A percentile compares a stretch with the other conserved stretches of the same genome.
phyloP scores from a whole-genome alignment of 139 green algal genomes.

The Spirogloea muscicola region DNA sequence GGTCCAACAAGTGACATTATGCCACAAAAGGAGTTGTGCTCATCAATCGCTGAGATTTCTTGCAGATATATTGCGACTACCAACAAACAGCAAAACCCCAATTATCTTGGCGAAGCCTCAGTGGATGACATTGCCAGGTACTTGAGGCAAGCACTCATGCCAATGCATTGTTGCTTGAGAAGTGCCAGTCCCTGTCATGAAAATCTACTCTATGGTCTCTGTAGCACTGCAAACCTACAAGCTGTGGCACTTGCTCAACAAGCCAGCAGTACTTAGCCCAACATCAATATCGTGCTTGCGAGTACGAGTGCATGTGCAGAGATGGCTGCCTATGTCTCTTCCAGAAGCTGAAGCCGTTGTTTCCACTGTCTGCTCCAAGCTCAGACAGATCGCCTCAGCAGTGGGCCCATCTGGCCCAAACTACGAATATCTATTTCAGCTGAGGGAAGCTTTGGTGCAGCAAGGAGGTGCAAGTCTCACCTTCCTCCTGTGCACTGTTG shows the following conservation, averaged over 20 bases:
- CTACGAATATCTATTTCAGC: constrained; percentile 30
- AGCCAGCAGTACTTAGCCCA: neutral
- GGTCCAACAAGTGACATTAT: no score
- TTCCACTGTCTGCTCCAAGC: no score
- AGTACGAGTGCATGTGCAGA: neutral
- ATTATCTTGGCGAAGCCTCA: constrained; percentile 26
- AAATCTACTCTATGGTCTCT: neutral
- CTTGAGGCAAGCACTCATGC: neutral
- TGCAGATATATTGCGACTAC: constrained; percentile 12
- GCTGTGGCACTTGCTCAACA: neutral
- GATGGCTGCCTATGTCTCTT: neutral
- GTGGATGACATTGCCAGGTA: constrained; percentile 29
- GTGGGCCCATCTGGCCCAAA: constrained; percentile 26
- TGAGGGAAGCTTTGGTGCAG: constrained; percentile 12
- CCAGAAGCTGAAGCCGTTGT: no score
- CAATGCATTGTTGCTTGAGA: no score
- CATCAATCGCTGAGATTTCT: neutral
- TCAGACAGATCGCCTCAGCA: constrained; percentile 25
- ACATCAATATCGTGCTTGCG: neutral
- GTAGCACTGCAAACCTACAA: neutral
- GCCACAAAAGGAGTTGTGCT: no score
- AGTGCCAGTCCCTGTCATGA: no score
- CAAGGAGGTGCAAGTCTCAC: no score
- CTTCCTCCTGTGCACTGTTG: no score
- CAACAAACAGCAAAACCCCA: constrained; percentile 10